A percentile compares a stretch with the other conserved stretches of the same genome.
phyloP scores from a whole-genome alignment of 2,329 filamentous ascomycete species.

The Dactylellina leptospora region DNA sequence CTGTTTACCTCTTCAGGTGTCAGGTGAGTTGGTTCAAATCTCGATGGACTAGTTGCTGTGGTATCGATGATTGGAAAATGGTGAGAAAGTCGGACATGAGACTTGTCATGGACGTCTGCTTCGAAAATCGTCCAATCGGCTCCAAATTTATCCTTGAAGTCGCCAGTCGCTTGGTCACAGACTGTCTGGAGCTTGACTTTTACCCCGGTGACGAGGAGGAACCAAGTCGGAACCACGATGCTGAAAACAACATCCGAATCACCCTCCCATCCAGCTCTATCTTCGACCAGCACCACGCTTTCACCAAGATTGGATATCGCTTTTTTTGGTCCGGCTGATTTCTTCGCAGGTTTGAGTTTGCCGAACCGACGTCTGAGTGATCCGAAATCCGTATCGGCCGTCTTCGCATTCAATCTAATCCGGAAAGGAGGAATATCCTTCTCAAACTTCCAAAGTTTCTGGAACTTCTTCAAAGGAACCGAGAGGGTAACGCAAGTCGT shows the following conservation, averaged over 20 bases:
- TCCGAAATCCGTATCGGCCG: conserved; percentile 23
- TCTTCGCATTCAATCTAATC: not conserved
- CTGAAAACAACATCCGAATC: conserved; percentile 43
- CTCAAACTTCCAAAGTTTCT: not conserved
- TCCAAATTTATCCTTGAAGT: not conserved
- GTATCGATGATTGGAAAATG: not conserved
- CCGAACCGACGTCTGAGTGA: conserved; percentile 44
- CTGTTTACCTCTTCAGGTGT: not conserved
- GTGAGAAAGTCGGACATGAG: conserved; percentile 15
- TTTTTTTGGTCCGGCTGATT: not conserved
- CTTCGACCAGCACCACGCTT: conserved; percentile 11
- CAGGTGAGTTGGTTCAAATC: not conserved
- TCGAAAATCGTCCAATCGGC: conserved; percentile 8
- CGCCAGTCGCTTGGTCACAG: not conserved
- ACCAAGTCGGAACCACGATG: conserved; percentile 54
- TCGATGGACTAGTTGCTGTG: not conserved
- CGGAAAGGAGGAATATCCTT: not conserved
- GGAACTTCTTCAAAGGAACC: not conserved
- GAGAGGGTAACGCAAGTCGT: not conserved
- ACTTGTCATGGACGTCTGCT: not conserved
- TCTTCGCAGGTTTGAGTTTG: conserved; percentile 3
- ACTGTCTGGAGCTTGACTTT: not conserved
- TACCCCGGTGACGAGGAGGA: conserved; percentile 23
- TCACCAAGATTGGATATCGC: not conserved
- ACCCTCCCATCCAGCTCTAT: conserved; percentile 52